Base-by-base conservation (phyloP, 768 basidiomycete species). In the Calocybe cyanea region DNA sequence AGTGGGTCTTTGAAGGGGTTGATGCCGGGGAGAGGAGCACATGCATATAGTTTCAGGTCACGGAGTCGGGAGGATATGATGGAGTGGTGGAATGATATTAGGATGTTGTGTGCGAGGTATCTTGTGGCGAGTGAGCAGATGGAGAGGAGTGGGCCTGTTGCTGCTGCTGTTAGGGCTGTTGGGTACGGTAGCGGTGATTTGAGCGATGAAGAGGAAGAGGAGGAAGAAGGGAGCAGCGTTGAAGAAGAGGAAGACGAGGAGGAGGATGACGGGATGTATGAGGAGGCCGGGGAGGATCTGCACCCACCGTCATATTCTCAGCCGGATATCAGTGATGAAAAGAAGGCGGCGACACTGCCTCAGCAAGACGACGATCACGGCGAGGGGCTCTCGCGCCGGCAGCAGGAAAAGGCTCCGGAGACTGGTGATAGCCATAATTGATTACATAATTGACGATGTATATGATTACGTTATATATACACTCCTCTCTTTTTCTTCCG, bases 31-130 rank as follows among this genome's bases (percentile, higher is more conserved):
- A 47, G 54, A 19, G 62, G 57, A 30, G 28, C 61, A 43, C 55
- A 67, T 38, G 90, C 90, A 21, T 98, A 88, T 83, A 88, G 83
- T 39, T 98, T 99, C 76, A 78, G 92, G 28, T 79, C 88, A 37
- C 71, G 95, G 49, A 87, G 83, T 48, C 81, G 87, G 53, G 95
- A 98, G 52, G 95, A 97, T 55, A 92, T 97, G 92, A 92, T 97
- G 92, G 96, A 99, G 69, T 96, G 96, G 91, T 99, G 96, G 96
- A 98, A 98, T 60, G 96, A 98, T 61, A 74, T 94, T 32, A 68
- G 90, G 50, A 93, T 94, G 91, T 70, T 95, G 32, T 94, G 92
- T 57, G 92, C 93, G 17, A 67, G 92, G 51, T 97, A 96, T 62
- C 76, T 99, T 43, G 91, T 98, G 32, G 92, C 93, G 25, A 89